A percentile compares a stretch with the other conserved stretches of the same genome.
These are phyloP conservation scores for Wickerhamiella parazyma DNA, from an alignment of 805 yeast genomes.

Conservation along the genomic window DNA sequence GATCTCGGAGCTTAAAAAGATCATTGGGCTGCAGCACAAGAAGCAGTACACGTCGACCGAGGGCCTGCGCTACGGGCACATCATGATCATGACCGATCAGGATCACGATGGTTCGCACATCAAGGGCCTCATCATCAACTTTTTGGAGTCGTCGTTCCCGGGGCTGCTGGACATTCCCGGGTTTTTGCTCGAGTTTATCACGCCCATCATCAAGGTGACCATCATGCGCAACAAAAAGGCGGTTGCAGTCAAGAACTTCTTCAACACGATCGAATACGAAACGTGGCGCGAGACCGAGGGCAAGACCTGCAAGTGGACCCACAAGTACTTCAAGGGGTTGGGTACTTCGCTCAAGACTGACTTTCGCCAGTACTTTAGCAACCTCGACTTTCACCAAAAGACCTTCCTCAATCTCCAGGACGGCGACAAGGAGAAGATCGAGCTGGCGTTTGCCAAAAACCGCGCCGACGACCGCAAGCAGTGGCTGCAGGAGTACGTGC, in stretches of 20 bases:
- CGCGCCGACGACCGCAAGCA: slow-evolving; percentile 96
- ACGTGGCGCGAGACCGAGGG: slow-evolving; percentile 84
- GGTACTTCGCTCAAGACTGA: slow-evolving; percentile 85
- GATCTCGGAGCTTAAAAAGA: slow-evolving; percentile 88
- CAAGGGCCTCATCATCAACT: slow-evolving; percentile 87
- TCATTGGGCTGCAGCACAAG: slow-evolving; percentile 89
- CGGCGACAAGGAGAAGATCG: slow-evolving; percentile 59
- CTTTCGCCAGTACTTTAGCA: slow-evolving; percentile 76
- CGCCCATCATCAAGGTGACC: slow-evolving; percentile 90
- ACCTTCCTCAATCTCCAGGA: slow-evolving; percentile 69
- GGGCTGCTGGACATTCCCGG: slow-evolving; percentile 86
- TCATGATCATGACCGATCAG: slow-evolving; percentile 99
- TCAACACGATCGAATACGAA: slow-evolving; percentile 92
- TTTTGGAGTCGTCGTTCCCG: slow-evolving; percentile 85
- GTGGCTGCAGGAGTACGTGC: slow-evolving; percentile 82
- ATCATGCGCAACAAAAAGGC: slow-evolving; percentile 38
- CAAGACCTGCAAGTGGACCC: slow-evolving; percentile 61
- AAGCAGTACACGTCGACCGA: slow-evolving; percentile 62
- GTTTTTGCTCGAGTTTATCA: slow-evolving; percentile 81
- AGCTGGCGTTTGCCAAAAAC: slow-evolving; percentile 85
- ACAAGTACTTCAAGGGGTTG: slow-evolving; percentile 94
- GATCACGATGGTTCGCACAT: slow-evolving; percentile 99
- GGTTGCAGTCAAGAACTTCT: slow-evolving; percentile 51
- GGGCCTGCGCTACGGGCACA: slow-evolving; percentile 81
- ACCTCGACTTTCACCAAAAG: slow-evolving; percentile 74